phyloP scores from a whole-genome alignment of 768 basidiomycete genomes.

The Lentinus tigrinus region DNA sequence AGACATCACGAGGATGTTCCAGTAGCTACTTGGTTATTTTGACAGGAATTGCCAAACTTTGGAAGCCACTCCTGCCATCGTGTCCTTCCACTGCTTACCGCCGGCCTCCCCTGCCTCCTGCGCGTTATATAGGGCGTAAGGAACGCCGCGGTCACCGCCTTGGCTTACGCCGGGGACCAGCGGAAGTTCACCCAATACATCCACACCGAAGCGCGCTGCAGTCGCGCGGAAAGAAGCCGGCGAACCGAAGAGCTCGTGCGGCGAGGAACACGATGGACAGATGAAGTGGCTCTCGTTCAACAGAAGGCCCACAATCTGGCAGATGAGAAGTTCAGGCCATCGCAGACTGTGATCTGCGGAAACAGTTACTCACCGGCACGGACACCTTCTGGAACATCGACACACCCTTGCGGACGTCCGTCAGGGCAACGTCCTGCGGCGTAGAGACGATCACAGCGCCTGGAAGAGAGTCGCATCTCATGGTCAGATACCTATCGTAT shows the following conservation, averaged over 20 bases:
- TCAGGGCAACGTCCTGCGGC: conserved; percentile 89
- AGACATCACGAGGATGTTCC: not conserved
- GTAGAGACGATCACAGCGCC: conserved; percentile 94
- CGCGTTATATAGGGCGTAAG: conserved; percentile 38
- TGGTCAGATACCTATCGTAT: not conserved
- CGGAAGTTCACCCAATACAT: conserved; percentile 79
- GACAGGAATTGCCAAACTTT: conserved; percentile 30
- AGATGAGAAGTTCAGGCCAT: not conserved
- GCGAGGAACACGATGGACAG: conserved; percentile 67
- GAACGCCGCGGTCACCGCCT: conserved; percentile 68
- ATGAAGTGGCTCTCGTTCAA: conserved; percentile 88
- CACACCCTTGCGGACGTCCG: conserved; percentile 91
- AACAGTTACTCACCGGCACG: conserved; percentile 64
- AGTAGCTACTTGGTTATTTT: not conserved
- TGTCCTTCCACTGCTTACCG: conserved; percentile 23
- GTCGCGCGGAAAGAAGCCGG: conserved; percentile 61
- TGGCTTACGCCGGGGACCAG: conserved; percentile 73
- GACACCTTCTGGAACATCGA: conserved; percentile 87
- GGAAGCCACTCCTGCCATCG: conserved; percentile 30
- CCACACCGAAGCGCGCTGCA: conserved; percentile 54
- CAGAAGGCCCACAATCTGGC: conserved; percentile 79
- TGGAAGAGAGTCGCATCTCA: conserved; percentile 32
- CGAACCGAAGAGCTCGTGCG: conserved; percentile 70
- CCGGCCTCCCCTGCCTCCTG: not conserved
- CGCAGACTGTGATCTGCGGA: not conserved